phyloP scores from a whole-genome alignment of 2,329 filamentous ascomycete species.

The Penicillium sp. region DNA sequence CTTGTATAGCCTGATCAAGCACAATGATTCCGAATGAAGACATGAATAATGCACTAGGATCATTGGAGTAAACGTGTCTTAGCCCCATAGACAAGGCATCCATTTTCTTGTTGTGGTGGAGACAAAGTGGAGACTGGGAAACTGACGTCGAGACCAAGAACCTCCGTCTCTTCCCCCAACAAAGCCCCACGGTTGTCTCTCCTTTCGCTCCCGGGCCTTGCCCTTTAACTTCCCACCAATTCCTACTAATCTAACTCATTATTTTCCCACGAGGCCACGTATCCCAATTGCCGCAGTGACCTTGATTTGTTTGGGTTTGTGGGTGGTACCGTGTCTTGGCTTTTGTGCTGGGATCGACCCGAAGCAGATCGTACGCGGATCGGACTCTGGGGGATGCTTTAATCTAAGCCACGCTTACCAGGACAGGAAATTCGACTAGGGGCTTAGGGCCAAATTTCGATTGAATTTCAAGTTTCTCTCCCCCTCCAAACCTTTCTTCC shows the following conservation, averaged over 20 bases:
- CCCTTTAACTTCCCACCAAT: background rate
- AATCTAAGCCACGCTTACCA: conserved; percentile 2
- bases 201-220: conserved; percentile 1
- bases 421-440: background rate
- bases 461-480: background rate
- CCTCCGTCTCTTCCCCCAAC: background rate
- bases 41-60: background rate
- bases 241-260: background rate
- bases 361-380: conserved; percentile 29
- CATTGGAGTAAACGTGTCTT: background rate
- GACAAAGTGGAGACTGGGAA: background rate
- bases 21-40: background rate
- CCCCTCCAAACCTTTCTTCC: background rate
- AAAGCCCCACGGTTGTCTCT: background rate
- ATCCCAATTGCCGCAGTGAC: background rate
- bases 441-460: background rate
- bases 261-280: background rate
- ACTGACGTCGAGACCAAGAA: background rate
- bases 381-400: conserved; percentile 13
- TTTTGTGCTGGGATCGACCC: conserved; percentile 26
- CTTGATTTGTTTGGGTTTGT: conserved; percentile 7
- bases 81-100: background rate
- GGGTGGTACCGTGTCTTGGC: conserved; percentile 19
- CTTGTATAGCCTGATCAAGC: background rate
- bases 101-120: background rate